Percentiles rank a stretch among this genome's conserved stretches.
These are phyloP conservation scores for Xylariaceae sp. DNA, from an alignment of 2,329 filamentous ascomycete species.

Conservation along the genomic window DNA sequence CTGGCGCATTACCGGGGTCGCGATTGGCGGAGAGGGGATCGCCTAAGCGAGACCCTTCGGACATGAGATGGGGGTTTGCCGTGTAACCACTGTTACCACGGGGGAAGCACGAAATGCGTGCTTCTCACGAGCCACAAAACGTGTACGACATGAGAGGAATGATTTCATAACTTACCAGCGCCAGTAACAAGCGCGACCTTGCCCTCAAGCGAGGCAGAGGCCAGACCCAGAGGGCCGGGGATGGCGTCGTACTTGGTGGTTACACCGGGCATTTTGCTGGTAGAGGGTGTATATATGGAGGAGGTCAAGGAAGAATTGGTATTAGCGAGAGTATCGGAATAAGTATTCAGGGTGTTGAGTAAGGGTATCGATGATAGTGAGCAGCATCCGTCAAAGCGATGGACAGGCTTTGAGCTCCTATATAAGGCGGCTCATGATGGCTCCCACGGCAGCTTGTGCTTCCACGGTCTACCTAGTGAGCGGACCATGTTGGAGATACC, in stretches of 20 bases:
- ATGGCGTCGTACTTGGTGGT: constrained; percentile 32
- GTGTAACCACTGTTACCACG: constrained; percentile 2
- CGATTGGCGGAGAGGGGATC: constrained; percentile 2
- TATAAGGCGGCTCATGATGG: no score
- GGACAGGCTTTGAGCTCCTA: no score
- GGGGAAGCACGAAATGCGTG: background rate
- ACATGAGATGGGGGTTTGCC: constrained; percentile 19
- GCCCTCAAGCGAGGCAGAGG: constrained; percentile 34
- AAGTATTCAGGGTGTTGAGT: background rate
- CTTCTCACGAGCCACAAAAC: no score
- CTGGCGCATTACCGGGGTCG: background rate
- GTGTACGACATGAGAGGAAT: background rate
- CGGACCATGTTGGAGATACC: constrained; percentile 21
- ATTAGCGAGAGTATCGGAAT: background rate
- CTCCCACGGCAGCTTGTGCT: background rate
- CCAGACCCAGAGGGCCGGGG: constrained; percentile 34
- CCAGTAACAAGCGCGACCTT: constrained; percentile 35
- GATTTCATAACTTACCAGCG: constrained; percentile 30
- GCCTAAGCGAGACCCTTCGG: constrained; percentile 12
- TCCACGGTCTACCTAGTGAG: background rate
- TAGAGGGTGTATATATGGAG: constrained; percentile 1
- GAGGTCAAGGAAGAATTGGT: background rate
- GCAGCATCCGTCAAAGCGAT: no score
- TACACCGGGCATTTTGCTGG: constrained; percentile 30
- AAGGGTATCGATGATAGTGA: no score